Base-by-base conservation (phyloP, 1,139 yeast species). In the Debaryomyces sp. region DNA sequence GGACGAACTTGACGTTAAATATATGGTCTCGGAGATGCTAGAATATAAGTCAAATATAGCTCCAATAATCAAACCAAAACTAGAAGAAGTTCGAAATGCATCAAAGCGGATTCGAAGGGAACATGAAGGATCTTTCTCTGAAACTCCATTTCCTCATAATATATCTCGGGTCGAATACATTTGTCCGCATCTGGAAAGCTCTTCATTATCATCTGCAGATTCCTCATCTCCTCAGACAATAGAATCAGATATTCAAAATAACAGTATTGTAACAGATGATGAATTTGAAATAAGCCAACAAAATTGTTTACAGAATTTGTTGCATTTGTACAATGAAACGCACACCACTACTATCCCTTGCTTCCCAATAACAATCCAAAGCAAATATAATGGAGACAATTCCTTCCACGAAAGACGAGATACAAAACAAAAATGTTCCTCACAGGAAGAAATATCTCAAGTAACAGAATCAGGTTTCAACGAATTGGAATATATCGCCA, bases 221-320 rank as follows among this genome's bases (percentile, higher is more conserved):
- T 7, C 36, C 13, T 32, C 43, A 4, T 12, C 32, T 1, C 43
- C 24, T 4, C 43, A 30, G 21, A 32, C 42, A 23, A 21, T 48
- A 22, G 46, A 45, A 40, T 27, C 37, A 10, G 48, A 45, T 26
- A 37, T 41, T 8, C 29, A 45, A 15, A 37, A 45, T 12, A 41
- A 42, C 33, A 42, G 40, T 6, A 34, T 42, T 15, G n/a, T 18
- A 13, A 42, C 38, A 24, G 30, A 34, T 21, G 23, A 32, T 15
- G 40, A 33, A 33, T 23, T 29, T 24, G 45, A 42, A 24, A 34
- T 7, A 3, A 24, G 27, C 26, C 40, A 42, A 15, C 39, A 34
- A 13, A 33, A n/a, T 17, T 42, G 45, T 17, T 42, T 42, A 12
- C 39, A 42, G 7, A 24, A 15, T 12, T 21, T 42, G 18, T 26